A percentile compares a stretch with the other conserved stretches of the same genome.
These are phyloP conservation scores for Endothia cerciana DNA, from an alignment of 2,329 filamentous ascomycete species.

Conservation along the genomic window DNA sequence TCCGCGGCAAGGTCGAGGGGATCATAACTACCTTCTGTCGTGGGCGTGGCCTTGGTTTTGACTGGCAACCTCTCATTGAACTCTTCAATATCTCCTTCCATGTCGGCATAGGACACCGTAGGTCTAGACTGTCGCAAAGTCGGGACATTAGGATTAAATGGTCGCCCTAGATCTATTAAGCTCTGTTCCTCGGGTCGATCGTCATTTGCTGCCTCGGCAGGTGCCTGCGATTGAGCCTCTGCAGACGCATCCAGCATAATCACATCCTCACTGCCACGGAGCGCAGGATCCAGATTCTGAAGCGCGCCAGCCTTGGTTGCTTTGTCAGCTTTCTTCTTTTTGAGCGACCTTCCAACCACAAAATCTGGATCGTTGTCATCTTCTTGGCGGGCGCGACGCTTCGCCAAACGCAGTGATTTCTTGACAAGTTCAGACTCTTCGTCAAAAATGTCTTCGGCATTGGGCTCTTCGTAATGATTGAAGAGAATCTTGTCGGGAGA, in stretches of 20 bases:
- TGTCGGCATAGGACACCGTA: constrained; percentile 53
- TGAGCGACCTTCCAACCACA: constrained; percentile 45
- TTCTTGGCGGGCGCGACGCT: constrained; percentile 56
- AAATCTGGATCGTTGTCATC: constrained; percentile 61
- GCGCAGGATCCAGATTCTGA: constrained; percentile 57
- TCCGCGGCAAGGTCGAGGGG: constrained; percentile 39
- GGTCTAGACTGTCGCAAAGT: constrained; percentile 57
- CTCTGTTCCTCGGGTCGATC: constrained; percentile 18
- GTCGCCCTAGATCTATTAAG: constrained; percentile 30
- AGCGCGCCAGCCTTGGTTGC: constrained; percentile 40
- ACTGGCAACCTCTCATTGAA: constrained; percentile 43
- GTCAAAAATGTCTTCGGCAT: constrained; percentile 44
- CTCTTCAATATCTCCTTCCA: constrained; percentile 48
- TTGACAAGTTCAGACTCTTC: constrained; percentile 57
- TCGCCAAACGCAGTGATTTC: constrained; percentile 57
- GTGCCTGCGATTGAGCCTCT: constrained; percentile 16
- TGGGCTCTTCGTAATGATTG: constrained; percentile 59
- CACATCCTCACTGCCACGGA: constrained; percentile 39
- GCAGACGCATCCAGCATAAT: constrained; percentile 31
- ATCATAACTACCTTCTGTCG: constrained; percentile 32
- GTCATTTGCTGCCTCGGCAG: constrained; percentile 16
- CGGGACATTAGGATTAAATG: constrained; percentile 51
- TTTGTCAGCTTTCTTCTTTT: constrained; percentile 44
- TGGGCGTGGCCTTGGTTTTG: constrained; percentile 23
- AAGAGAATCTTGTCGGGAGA: constrained; percentile 62